Evolutionary conservation across 2,329 filamentous ascomycete species (phyloP).

Genomic region (Aspergillus japonicus): DNA sequence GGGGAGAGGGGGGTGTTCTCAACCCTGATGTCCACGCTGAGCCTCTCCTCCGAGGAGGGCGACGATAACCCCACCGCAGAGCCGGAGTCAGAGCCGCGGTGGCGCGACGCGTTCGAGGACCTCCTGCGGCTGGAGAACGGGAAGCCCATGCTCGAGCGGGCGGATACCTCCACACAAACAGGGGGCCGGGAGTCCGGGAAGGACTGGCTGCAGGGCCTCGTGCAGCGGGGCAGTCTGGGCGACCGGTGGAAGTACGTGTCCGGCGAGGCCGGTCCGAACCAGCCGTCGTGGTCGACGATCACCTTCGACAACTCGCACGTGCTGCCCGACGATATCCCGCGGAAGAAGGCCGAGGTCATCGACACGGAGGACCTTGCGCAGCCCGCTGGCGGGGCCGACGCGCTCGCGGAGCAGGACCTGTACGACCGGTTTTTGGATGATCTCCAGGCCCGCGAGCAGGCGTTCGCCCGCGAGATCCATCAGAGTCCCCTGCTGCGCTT

Average conservation of each 20-base stretch:
- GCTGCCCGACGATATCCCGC: conserved; percentile 9
- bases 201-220: conserved; percentile 43
- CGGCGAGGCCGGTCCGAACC: conserved; percentile 13
- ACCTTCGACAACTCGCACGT: conserved; percentile 19
- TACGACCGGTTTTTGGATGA: conserved; percentile 52
- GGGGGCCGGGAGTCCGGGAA: conserved; percentile 32
- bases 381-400: conserved; percentile 31
- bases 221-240: conserved; percentile 44
- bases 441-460: conserved; percentile 33
- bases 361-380: neutral
- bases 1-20: conserved; percentile 32
- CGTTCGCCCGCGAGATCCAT: conserved; percentile 27
- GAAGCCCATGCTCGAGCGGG: conserved; percentile 41
- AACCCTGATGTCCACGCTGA: conserved; percentile 36
- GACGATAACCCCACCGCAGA: conserved; percentile 30
- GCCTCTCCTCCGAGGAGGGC: conserved; percentile 29
- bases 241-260: conserved; percentile 37
- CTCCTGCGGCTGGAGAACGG: conserved; percentile 52
- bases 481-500: conserved; percentile 38
- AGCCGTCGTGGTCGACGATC: conserved; percentile 25
- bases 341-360: conserved; percentile 11
- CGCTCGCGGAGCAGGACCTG: conserved; percentile 52
- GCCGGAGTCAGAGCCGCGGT: conserved; percentile 36
- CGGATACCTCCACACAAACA: conserved; percentile 12
- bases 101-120: conserved; percentile 61